Conservation (phyloP, 306 rosid species). For the Trichosanthes truncata region DNA sequence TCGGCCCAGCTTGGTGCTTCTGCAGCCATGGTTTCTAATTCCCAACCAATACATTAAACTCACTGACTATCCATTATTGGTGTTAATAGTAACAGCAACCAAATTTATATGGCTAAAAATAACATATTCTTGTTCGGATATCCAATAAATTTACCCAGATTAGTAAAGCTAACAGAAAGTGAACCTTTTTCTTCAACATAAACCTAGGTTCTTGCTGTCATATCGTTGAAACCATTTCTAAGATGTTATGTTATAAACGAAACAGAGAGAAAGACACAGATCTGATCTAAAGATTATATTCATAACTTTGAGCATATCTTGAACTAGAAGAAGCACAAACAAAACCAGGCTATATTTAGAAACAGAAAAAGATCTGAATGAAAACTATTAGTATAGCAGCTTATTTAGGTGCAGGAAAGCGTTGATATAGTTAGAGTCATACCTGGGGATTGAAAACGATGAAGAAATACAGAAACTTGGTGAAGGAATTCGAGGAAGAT, state of each 20-base stretch:
- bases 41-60: not conserved
- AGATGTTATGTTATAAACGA: not conserved
- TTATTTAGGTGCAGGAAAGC: not conserved
- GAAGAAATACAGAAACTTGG: slow-evolving; percentile 24
- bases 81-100: not conserved
- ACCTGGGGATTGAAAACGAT: slow-evolving; percentile 12
- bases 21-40: slow-evolving; percentile 32
- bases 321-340: not conserved
- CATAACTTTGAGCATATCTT: not conserved
- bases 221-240: not conserved
- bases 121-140: not conserved
- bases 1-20: slow-evolving; percentile 93
- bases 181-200: not conserved
- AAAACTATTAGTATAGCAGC: not conserved
- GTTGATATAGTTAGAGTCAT: not conserved
- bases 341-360: not conserved
- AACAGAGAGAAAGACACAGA: not conserved
- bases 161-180: not conserved
- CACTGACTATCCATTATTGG: not conserved
- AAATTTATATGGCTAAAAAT: not conserved
- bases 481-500: slow-evolving; percentile 16
- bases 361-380: not conserved
- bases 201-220: not conserved
- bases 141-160: not conserved
- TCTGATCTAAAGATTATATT: not conserved